Evolutionary conservation across 805 yeast species (phyloP).

Genomic region (Kuraishia molischiana): DNA sequence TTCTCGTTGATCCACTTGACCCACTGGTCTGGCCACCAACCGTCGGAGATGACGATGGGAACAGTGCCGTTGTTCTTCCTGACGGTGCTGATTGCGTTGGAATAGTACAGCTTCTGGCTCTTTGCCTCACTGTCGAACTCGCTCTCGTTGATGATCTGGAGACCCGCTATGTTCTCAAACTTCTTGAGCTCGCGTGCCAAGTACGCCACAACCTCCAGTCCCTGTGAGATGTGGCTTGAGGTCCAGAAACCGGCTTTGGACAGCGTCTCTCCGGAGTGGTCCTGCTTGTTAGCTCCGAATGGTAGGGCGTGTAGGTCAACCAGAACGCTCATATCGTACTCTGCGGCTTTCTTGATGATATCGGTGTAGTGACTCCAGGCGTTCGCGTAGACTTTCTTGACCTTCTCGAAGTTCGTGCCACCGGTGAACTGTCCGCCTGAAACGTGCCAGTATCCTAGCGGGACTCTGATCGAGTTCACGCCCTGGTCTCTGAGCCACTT

Average conservation of each 20-base stretch:
- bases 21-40: conserved; percentile 88
- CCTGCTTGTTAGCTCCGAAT: conserved; percentile 82
- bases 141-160: conserved; percentile 84
- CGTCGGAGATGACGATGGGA: conserved; percentile 82
- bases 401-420: conserved; percentile 53
- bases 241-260: conserved; percentile 60
- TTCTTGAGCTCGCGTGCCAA: conserved; percentile 48
- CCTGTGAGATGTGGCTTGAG: conserved; percentile 28
- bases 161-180: conserved; percentile 65
- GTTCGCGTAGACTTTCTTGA: conserved; percentile 47
- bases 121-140: conserved; percentile 46
- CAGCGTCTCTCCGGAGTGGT: conserved; percentile 69
- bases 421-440: conserved; percentile 46
- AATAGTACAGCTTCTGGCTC: conserved; percentile 51
- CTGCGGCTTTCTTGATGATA: conserved; percentile 49
- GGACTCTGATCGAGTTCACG: conserved; percentile 76
- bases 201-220: conserved; percentile 43
- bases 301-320: conserved; percentile 88
- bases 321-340: conserved; percentile 59
- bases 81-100: conserved; percentile 51
- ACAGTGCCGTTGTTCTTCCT: conserved; percentile 41
- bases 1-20: conserved; percentile 46
- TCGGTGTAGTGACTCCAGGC: conserved; percentile 62
- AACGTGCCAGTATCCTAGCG: conserved; percentile 88
- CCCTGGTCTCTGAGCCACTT: conserved; percentile 55